Evolutionary conservation across 768 basidiomycete species (phyloP), one percentile per base, ranked within the genome.

Genomic region (Tulasnella sp.): DNA sequence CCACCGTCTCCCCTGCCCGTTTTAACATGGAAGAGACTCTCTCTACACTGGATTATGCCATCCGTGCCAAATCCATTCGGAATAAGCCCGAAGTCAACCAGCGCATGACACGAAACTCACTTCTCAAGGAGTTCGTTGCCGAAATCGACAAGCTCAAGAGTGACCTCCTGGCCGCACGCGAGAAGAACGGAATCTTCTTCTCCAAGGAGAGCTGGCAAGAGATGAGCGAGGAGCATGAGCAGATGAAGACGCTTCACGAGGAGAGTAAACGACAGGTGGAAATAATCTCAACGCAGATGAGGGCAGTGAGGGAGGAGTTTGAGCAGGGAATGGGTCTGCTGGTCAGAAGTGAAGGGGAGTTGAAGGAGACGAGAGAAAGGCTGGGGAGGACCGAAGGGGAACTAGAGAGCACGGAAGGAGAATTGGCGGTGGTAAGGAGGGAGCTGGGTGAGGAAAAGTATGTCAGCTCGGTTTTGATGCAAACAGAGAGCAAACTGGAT

Each of bases 61-160:
- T 91, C 48, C 83, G 90, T 24, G 96, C 96, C 27, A 97, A 94
- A 69, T 87, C 88, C 24, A 98, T 99, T 67, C 81, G 83, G 52
- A 98, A 98, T 73, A 85, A 87, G 65, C 96, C 96, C 7, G 93
- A 98, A 70, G 72, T 96, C 41, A 98, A 98, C 70, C 89, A 92
- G 67, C 84, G 91, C 49, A 86, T 96, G 81, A 91, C 90, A 8
- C 84, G 91, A 49, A 89, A 92, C 62, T 82, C 90, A 0, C 81
- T 98, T 50, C 73, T 99, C 48, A 92, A 92, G 69, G 93, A 97
- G 69, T 97, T 94, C 65, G 79, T 94, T 41, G 81, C 78, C 11
- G 96, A 98, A 70, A 96, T 98, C 48, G 92, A 94, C 65, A 81
- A 91, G 4, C 77, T 98, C 41, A 94, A 94, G 69, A 82, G 83